These are phyloP conservation scores for Sclerotinia glacialis DNA, from an alignment of 2,329 filamentous ascomycete genomes.

Conservation along the genomic window DNA sequence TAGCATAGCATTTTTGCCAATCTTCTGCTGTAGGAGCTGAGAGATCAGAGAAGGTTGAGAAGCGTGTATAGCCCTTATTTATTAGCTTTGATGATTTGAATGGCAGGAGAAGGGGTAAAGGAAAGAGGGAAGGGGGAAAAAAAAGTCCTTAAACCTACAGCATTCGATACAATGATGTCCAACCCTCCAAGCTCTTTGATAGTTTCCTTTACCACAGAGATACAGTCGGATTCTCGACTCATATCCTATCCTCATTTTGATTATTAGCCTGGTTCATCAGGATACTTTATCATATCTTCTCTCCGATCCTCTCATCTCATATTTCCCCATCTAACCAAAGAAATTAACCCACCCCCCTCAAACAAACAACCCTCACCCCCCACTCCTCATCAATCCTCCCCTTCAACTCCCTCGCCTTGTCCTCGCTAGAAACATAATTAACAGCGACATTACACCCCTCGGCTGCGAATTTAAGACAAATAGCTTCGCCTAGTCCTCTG, in stretches of 20 bases:
- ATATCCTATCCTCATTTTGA: slow-evolving; percentile 48
- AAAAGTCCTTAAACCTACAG: slow-evolving; percentile 44
- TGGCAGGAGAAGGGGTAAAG: background rate
- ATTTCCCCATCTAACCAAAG: no score
- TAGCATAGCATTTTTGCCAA: slow-evolving; percentile 51
- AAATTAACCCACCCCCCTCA: slow-evolving; percentile 52
- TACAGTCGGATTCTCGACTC: slow-evolving; percentile 53
- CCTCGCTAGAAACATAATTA: slow-evolving; percentile 59
- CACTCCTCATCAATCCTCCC: slow-evolving; percentile 48
- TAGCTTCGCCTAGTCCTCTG: slow-evolving; percentile 61
- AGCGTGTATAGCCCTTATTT: slow-evolving; percentile 35
- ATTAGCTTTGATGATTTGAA: background rate
- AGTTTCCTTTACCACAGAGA: slow-evolving; percentile 51
- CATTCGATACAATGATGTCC: slow-evolving; percentile 64
- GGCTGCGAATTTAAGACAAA: slow-evolving; percentile 59
- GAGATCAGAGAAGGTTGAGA: slow-evolving; percentile 34
- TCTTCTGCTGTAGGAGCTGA: slow-evolving; percentile 29
- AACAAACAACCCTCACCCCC: slow-evolving; percentile 51
- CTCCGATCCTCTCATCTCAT: background rate
- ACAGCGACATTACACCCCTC: slow-evolving; percentile 63
- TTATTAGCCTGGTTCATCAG: background rate
- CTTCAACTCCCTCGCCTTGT: slow-evolving; percentile 54
- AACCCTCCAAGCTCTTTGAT: slow-evolving; percentile 58
- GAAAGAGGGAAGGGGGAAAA: background rate
- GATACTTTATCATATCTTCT: background rate